A percentile compares a stretch with the other conserved stretches of the same genome.
These are phyloP conservation scores for Paxillus rubicundulus DNA, from an alignment of 768 basidiomycete species.

Conservation along the genomic window DNA sequence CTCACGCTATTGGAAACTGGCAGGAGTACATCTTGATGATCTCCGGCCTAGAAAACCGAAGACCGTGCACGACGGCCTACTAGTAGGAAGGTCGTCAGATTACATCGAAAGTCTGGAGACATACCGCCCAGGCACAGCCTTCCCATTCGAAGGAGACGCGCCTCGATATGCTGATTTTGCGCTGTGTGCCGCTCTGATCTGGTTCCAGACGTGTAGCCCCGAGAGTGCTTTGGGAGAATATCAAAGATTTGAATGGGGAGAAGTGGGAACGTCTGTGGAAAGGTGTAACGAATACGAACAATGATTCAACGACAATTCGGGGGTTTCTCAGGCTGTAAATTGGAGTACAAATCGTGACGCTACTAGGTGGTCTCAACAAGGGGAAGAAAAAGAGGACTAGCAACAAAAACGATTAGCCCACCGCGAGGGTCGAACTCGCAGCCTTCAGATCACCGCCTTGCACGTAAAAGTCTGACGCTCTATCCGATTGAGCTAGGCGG, in stretches of 20 bases:
- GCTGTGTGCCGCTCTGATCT: neutral
- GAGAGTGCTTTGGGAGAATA: neutral
- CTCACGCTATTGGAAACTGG: no score
- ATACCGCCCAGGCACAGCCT: neutral
- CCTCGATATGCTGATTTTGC: neutral
- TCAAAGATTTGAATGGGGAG: neutral
- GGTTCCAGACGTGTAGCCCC: neutral
- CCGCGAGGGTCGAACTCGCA: slow-evolving; percentile 66
- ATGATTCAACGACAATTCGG: no score
- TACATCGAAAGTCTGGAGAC: neutral
- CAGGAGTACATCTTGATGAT: neutral
- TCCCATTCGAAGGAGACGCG: neutral
- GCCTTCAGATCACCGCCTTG: slow-evolving; percentile 45
- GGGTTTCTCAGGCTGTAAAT: no score
- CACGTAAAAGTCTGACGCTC: slow-evolving; percentile 54
- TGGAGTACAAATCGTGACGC: no score
- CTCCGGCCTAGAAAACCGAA: neutral
- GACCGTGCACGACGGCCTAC: neutral
- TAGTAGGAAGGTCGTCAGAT: neutral
- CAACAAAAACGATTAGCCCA: slow-evolving; percentile 43
- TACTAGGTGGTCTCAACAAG: no score
- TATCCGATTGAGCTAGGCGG: slow-evolving; percentile 54
- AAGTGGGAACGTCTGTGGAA: neutral
- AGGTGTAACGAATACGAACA: neutral
- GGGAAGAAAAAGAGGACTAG: neutral